Evolutionary conservation across 305 asterid genomes (phyloP).

Genomic region (Vinca major): DNA sequence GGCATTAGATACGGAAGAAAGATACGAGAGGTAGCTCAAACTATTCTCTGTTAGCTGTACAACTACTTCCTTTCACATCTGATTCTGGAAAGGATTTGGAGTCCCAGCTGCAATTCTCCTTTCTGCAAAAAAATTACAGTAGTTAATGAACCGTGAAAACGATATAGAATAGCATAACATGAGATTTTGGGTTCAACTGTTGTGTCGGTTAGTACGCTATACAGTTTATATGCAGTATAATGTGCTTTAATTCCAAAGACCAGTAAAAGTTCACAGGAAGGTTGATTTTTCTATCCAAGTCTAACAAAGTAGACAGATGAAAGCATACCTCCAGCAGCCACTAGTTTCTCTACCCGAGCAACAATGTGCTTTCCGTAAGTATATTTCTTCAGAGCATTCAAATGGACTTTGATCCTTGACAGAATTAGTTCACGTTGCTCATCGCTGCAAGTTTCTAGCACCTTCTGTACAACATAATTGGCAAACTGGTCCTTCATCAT

Average conservation of each 20-base stretch:
- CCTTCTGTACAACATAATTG: slow-evolving; percentile 40
- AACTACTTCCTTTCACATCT: slow-evolving; percentile 44
- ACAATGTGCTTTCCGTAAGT: slow-evolving; percentile 44
- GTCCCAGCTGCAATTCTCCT: slow-evolving; percentile 78
- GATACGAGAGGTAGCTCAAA: slow-evolving; percentile 46
- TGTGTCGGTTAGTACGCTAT: too few relatives aligned
- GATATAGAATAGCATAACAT: too few relatives aligned
- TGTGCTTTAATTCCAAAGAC: not conserved
- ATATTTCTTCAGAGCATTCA: slow-evolving; percentile 39
- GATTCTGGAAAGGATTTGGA: slow-evolving; percentile 34
- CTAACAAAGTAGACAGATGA: not conserved
- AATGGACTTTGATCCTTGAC: slow-evolving; percentile 40
- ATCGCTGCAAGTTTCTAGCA: slow-evolving; percentile 40
- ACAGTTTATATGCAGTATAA: too few relatives aligned
- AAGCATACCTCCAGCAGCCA: slow-evolving; percentile 39
- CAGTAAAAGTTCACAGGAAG: not conserved
- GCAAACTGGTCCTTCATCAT: slow-evolving; percentile 50
- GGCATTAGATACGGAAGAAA: slow-evolving; percentile 20
- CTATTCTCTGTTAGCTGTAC: slow-evolving; percentile 92
- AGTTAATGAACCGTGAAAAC: too few relatives aligned
- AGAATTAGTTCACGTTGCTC: slow-evolving; percentile 38
- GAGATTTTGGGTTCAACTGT: too few relatives aligned
- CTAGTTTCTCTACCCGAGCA: slow-evolving; percentile 43
- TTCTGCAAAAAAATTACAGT: slow-evolving; percentile 31
- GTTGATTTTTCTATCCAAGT: not conserved